A percentile compares a stretch with the other conserved stretches of the same genome.
These are phyloP conservation scores for Melampsora americana DNA, from an alignment of 1,284 basidiomycete species.

Conservation along the genomic window DNA sequence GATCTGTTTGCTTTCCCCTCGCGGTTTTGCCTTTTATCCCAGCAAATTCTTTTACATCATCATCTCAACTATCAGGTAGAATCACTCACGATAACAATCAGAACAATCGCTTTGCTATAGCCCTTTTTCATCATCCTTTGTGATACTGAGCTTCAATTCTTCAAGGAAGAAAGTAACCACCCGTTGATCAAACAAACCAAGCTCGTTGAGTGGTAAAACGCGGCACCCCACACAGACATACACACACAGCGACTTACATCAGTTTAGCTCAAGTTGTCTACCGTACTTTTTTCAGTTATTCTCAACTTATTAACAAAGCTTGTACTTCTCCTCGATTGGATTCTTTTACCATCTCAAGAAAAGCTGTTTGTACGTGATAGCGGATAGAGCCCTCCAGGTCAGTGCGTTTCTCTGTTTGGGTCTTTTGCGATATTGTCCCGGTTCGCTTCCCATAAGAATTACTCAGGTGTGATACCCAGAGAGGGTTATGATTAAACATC, in stretches of 20 bases:
- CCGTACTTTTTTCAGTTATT: constrained; percentile 2
- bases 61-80: neutral
- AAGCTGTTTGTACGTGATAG: constrained; percentile 8
- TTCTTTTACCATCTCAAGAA: neutral
- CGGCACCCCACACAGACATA: neutral
- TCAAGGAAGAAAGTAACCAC: constrained; percentile 3
- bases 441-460: neutral
- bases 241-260: constrained; percentile 3
- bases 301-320: neutral
- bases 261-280: neutral
- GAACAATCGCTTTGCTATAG: constrained; percentile 5
- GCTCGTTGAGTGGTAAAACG: constrained; percentile 10
- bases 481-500: constrained; percentile 35
- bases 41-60: constrained; percentile 4
- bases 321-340: neutral
- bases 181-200: neutral
- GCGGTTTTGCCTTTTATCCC: neutral
- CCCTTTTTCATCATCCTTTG: constrained; percentile 3
- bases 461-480: constrained; percentile 4
- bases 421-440: constrained; percentile 1
- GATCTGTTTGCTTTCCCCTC: constrained; percentile 5
- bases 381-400: neutral
- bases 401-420: constrained; percentile 6
- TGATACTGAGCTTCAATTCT: constrained; percentile 3
- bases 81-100: neutral